These are phyloP conservation scores for Trametes polyzona DNA, from an alignment of 1,284 basidiomycete genomes.

Conservation along the genomic window DNA sequence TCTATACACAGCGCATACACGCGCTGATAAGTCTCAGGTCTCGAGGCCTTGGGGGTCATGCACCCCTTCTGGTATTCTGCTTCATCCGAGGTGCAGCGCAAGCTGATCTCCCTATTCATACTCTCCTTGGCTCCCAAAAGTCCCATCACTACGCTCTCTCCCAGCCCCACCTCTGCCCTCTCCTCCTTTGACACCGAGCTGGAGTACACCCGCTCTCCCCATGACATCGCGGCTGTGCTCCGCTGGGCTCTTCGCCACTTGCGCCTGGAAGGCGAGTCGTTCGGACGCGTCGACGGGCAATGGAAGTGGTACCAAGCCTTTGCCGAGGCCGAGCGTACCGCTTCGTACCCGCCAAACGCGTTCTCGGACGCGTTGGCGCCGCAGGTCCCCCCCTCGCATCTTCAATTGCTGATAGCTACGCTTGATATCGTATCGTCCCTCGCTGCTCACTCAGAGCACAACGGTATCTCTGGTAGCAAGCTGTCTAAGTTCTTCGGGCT, in stretches of 20 bases:
- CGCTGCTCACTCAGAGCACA: constrained; percentile 70
- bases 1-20: background rate
- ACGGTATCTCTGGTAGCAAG: constrained; percentile 74
- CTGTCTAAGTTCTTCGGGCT: constrained; percentile 71
- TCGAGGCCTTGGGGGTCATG: constrained; percentile 79
- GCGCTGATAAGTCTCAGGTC: constrained; percentile 44
- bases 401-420: constrained; percentile 57
- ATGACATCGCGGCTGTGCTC: constrained; percentile 77
- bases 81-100: constrained; percentile 66
- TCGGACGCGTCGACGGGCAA: constrained; percentile 48
- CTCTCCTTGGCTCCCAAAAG: constrained; percentile 57
- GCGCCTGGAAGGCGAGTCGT: constrained; percentile 55
- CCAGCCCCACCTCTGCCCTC: constrained; percentile 46
- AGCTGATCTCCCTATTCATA: constrained; percentile 72
- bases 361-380: constrained; percentile 65
- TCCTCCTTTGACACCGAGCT: constrained; percentile 67
- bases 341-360: constrained; percentile 59
- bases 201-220: constrained; percentile 62
- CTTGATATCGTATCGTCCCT: constrained; percentile 67
- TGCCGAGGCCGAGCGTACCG: constrained; percentile 55
- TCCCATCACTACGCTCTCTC: constrained; percentile 50
- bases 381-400: constrained; percentile 55
- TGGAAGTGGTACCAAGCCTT: constrained; percentile 70
- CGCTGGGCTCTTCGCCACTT: constrained; percentile 79
- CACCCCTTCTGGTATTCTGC: constrained; percentile 80